These are phyloP conservation scores for Omphalea diandra DNA, from an alignment of 441 rosid genomes.

Conservation along the genomic window DNA sequence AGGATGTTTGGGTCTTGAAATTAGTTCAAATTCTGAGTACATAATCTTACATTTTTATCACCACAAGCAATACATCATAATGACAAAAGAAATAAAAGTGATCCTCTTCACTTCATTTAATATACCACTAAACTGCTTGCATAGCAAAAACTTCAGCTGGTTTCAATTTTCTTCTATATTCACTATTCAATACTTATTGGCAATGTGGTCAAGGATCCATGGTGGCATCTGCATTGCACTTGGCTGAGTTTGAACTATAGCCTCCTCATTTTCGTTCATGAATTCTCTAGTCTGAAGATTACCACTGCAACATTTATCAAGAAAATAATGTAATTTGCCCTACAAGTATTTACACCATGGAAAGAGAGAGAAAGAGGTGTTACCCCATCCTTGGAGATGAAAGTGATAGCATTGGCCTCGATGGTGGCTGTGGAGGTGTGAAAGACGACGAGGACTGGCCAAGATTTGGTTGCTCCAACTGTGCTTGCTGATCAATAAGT, in stretches of 20 bases:
- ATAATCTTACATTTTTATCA: background rate
- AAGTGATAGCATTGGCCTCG: constrained; percentile 13
- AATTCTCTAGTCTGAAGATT: constrained; percentile 23
- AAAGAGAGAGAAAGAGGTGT: constrained; percentile 3
- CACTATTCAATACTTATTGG: no score
- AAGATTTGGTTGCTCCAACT: constrained; percentile 31
- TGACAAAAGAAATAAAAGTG: constrained; percentile 5
- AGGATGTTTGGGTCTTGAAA: background rate
- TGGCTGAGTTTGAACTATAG: constrained; percentile 22
- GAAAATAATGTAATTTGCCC: background rate
- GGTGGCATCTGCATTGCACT: constrained; percentile 30
- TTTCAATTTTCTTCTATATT: no score
- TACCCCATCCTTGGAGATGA: constrained; percentile 43
- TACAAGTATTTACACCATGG: no score
- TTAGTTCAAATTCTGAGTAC: background rate
- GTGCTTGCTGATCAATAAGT: constrained; percentile 20
- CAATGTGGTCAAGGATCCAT: constrained; percentile 48
- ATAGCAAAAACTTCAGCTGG: no score
- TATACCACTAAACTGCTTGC: background rate
- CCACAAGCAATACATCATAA: background rate
- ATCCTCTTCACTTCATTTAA: background rate
- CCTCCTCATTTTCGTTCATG: constrained; percentile 25
- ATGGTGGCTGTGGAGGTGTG: constrained; percentile 23
- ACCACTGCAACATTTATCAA: constrained; percentile 27
- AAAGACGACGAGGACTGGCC: constrained; percentile 26